Base-by-base conservation (phyloP, 768 basidiomycete species). In the Paxillus rubicundulus region DNA sequence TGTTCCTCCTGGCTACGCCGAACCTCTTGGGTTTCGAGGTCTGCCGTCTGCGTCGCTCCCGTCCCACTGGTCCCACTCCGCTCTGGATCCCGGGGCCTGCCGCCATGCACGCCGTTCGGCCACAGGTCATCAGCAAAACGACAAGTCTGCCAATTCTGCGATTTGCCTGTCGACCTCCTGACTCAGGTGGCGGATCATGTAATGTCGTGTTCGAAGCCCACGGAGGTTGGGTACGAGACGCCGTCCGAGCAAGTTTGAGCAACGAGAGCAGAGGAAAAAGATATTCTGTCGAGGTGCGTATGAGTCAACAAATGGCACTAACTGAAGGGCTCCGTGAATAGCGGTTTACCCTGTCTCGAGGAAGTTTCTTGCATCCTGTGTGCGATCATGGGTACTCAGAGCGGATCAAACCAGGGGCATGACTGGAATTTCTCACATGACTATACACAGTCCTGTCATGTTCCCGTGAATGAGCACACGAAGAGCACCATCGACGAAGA, bases 191-290 rank as follows among this genome's bases (percentile, higher is more conserved):
- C 36, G 37, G 2, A 47, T 62, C 36, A 51, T 37, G 28, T 59
- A 46, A 0, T 42, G 44, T 1, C 5, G 46, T 17, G 21, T 14
- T 18, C 44, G 51, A 4, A 61, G 56, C 55, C 36, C 24, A 12
- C 49, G 52, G 14, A 60, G 58, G 50, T 60, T 66, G 50, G 59
- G 52, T 32, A 58, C 61, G 47, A 59, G 64, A 42, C 57, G 69
- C 52, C 53, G 67, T 45, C 50, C 66, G 44, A 53, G 50, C 56
- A 33, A 4, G 67, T 45, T 49, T 65, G 44, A 53, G 50, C 56
- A 33, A 4, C 5, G 60, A 54, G 14, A 64, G 47, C 0, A 61
- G 14, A 2, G 57, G 60, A 6, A 6, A 20, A 41, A 5, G 62
- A 27, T 13, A 64, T 8, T 10, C 62, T 64, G 52, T 17, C 10